Evolutionary conservation across 73 alveolate genomes (phyloP).

Genomic region (Paramecium caudatum): DNA sequence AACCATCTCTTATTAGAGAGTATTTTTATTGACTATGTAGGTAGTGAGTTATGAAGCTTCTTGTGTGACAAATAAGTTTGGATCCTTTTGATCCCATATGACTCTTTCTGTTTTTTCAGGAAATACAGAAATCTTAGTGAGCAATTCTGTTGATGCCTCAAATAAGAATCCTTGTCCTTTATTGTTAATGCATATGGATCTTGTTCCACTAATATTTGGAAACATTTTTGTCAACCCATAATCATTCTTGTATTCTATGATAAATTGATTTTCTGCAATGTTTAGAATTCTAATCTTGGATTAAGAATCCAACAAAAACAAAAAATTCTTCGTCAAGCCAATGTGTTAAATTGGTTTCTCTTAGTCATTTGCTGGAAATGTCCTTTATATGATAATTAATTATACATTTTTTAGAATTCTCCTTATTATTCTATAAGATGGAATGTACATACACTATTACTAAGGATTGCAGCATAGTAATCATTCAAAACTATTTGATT

Average conservation of each 20-base stretch:
- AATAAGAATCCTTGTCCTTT: constrained; percentile 95
- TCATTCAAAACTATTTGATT: constrained; percentile 90
- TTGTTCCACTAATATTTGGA: constrained; percentile 88
- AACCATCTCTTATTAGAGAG: constrained; percentile 92
- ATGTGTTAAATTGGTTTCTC: constrained; percentile 91
- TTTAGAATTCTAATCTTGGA: constrained; percentile 91
- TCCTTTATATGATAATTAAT: constrained; percentile 55
- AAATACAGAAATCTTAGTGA: constrained; percentile 82
- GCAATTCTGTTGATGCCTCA: constrained; percentile 96
- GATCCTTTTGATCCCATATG: constrained; percentile 95
- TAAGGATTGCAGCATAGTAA: constrained; percentile 92
- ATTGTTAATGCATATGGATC: constrained; percentile 92
- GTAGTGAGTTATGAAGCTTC: constrained; percentile 84
- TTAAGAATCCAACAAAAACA: constrained; percentile 88
- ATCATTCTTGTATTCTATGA: constrained; percentile 91
- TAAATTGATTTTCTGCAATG: constrained; percentile 87
- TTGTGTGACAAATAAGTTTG: constrained; percentile 90
- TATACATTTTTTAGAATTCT: neutral
- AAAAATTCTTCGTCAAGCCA: constrained; percentile 90
- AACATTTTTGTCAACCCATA: constrained; percentile 77
- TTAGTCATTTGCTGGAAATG: constrained; percentile 92
- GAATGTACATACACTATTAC: constrained; percentile 91
- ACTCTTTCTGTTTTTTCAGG: constrained; percentile 85
- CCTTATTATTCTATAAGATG: constrained; percentile 86
- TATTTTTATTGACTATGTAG: constrained; percentile 85